Evolutionary conservation across 345 rosid species (phyloP), one percentile per base, ranked within the genome.

Genomic region (Brassica incana): DNA sequence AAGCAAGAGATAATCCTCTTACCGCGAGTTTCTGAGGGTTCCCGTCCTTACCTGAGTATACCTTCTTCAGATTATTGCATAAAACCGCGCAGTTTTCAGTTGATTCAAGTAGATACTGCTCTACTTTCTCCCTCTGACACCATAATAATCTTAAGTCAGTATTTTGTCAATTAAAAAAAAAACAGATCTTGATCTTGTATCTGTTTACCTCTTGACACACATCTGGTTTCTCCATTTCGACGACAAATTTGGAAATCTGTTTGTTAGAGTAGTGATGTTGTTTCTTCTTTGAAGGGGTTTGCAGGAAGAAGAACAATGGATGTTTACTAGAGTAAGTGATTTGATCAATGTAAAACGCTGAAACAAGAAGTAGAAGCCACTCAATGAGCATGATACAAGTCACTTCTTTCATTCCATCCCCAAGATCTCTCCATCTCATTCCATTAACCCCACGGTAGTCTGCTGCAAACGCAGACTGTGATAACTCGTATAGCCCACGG

Each of bases 11-110:
- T 75, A 95, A 81, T 32, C 97, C 97, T 83, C 84, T 87, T 5
- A 95, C 99, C 25, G 97, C 98, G 35, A 88, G n/a, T 78, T 91
- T 93, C 78, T 82, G 89, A 16, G 93, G 98, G 77, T 95, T 95
- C 58, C 99, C 97, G 45, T 95, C 99, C 75, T 85, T 80, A 27
- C 83, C 93, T 0, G 95, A 93, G 85, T 90, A 90, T 78, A 90
- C 88, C 84, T 95, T 95, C 78, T 84, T 86, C 61, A 95, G 88
- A 78, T 88, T 79, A 82, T 89, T 88, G 76, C 93, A 86, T 72
- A 95, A 61, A 40, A 95, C 87, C 5, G 92, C 86, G 48, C 88
- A 88, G 59, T 78, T 80, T 67, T 77, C 71, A 58, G 65, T 76
- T 27, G 92, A 79, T 82, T 93, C 88, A 35, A 83, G 90, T 32